phyloP scores from a whole-genome alignment of 192 early-diverging fungal genomes.

The Mortierella alpina region DNA sequence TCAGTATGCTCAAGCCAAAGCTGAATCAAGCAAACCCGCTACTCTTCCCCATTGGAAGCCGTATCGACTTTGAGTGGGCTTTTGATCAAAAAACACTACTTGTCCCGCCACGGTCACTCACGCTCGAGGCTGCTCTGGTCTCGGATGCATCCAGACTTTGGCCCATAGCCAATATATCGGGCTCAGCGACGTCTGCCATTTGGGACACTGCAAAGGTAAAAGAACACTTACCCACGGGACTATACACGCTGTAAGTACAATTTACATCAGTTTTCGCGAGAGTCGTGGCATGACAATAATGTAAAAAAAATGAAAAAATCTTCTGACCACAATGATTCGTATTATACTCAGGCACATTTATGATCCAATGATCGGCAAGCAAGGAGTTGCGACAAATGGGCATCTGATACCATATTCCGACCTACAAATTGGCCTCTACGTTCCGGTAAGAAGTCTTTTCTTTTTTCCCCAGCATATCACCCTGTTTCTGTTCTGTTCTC shows the following conservation, averaged over 20 bases:
- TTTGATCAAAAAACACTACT: slow-evolving; percentile 25
- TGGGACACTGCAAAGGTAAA: slow-evolving; percentile 12
- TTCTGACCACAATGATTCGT: neutral
- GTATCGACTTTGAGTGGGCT: slow-evolving; percentile 21
- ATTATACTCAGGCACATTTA: slow-evolving; percentile 20
- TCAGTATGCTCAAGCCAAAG: slow-evolving; percentile 21
- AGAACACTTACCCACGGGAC: slow-evolving; percentile 7
- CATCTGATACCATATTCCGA: slow-evolving; percentile 19
- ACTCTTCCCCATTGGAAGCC: slow-evolving; percentile 5
- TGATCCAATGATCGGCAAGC: slow-evolving; percentile 15
- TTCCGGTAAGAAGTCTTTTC: slow-evolving; percentile 12
- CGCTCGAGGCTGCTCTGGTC: slow-evolving; percentile 7
- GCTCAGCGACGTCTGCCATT: slow-evolving; percentile 8
- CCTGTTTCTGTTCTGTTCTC: no score
- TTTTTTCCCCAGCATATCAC: neutral
- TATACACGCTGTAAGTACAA: slow-evolving; percentile 26
- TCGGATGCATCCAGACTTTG: slow-evolving; percentile 9
- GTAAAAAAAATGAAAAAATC: no score
- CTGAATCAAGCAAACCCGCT: slow-evolving; percentile 3
- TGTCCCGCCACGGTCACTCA: slow-evolving; percentile 11
- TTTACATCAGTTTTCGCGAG: neutral
- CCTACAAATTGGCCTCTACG: slow-evolving; percentile 27
- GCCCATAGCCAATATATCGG: slow-evolving; percentile 25
- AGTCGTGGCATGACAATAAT: neutral
- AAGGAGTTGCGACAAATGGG: slow-evolving; percentile 14